Base-by-base conservation (phyloP, 2,329 filamentous ascomycete genomes). In the Microascus cirrosus region DNA sequence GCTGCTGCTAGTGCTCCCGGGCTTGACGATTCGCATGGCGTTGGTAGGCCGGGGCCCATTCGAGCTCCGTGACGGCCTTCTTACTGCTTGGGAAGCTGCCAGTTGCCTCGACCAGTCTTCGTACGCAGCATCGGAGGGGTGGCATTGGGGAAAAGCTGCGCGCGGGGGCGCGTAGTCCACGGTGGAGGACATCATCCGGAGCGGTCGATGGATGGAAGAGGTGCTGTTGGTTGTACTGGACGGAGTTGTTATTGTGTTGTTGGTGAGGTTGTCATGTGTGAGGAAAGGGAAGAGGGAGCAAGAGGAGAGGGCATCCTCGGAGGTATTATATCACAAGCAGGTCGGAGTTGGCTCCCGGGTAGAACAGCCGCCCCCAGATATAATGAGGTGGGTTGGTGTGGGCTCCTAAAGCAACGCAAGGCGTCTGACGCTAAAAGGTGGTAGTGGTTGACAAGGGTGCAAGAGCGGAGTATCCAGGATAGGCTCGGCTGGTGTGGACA, bases 1-100 rank as follows among this genome's bases (percentile, higher is more conserved):
- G 68, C 86, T 89, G 70, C 82, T 88, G 74, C 77, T 87, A 62
- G 84, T 79, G 69, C 85, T 88, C 62, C 73, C 80, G 15, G 85
- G 83, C 69, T 89, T 89, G 58, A 71, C 72, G 45, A 89, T 74
- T 60, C 85, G 78, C 79, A 82, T 84, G 59, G 73, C 71, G 60
- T 71, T 73, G 63, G 71, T 74, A 55, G 69, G 71, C 65, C 75
- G 77, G 24, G 52, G 78, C 62, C 77, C 74, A 62, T 73, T 77
- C 10, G 78, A 77, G 25, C 73, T 70, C 61, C 77, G 74, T 24
- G 80, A 80, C 61, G 74, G 70, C 60, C 75, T 74, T 54, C 78
- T 74, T 45, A 73, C 68, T 32, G 74, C 68, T 59, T 78, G 76
- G 39, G 76, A 74, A 45, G 73, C 66, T 56, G 74, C 70, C 65